Conservation (phyloP, 371 early-diverging fungal genomes). For the Mortierella sp. region DNA sequence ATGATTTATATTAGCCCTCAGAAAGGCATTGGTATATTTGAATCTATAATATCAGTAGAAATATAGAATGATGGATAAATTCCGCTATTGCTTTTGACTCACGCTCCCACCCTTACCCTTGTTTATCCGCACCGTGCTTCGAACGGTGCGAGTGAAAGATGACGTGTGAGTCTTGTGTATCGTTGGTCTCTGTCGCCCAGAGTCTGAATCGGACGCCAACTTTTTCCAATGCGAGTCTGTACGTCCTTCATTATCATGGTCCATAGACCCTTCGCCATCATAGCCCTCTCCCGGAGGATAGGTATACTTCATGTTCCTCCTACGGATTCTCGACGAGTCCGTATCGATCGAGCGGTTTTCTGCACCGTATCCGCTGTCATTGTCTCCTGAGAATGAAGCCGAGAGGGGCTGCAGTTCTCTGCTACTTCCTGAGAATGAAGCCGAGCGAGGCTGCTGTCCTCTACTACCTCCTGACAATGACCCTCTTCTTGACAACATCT, state of each 20-base stretch:
- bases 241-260: not conserved
- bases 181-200: slow-evolving; percentile 5
- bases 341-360: slow-evolving; percentile 12
- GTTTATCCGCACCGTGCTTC: slow-evolving; percentile 5
- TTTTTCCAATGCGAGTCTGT: slow-evolving; percentile 12
- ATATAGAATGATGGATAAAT: no score
- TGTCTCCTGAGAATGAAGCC: slow-evolving; percentile 19
- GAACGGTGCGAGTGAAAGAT: slow-evolving; percentile 21
- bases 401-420: not conserved
- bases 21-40: not conserved
- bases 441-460: not conserved
- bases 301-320: slow-evolving; percentile 42
- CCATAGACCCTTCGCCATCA: not conserved
- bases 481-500: slow-evolving; percentile 9
- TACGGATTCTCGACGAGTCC: slow-evolving; percentile 6
- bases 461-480: slow-evolving; percentile 8
- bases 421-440: slow-evolving; percentile 5
- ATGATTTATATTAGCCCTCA: no score
- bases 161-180: slow-evolving; percentile 27
- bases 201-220: not conserved
- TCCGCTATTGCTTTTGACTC: not conserved
- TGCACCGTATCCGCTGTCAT: slow-evolving; percentile 49
- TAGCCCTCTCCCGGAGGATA: slow-evolving; percentile 21
- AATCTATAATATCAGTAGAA: no score
- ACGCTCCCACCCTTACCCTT: slow-evolving; percentile 10